Conservation (phyloP, 768 basidiomycete genomes). For the Crassisporium funariophilum region DNA sequence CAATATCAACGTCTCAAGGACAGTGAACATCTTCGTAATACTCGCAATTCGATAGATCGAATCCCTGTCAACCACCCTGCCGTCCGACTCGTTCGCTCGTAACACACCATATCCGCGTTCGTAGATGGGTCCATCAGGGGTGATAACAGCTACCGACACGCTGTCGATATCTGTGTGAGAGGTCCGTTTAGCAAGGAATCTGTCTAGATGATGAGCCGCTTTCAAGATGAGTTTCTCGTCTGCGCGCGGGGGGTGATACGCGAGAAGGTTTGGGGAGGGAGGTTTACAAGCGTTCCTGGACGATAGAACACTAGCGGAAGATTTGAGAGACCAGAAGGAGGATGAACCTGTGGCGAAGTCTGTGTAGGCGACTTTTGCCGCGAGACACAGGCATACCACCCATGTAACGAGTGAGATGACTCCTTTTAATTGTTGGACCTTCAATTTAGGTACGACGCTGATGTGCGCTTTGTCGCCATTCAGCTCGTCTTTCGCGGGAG, state of each 20-base stretch:
- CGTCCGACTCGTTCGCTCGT: constrained; percentile 45
- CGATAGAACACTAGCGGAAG: not conserved
- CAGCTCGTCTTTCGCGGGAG: too few relatives aligned
- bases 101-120: constrained; percentile 45
- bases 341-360: not conserved
- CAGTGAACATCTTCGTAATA: constrained; percentile 53
- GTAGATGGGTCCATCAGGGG: constrained; percentile 46
- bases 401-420: too few relatives aligned
- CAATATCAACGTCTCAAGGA: constrained; percentile 49
- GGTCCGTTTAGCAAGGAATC: constrained; percentile 28
- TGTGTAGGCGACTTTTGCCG: too few relatives aligned
- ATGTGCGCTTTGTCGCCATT: too few relatives aligned
- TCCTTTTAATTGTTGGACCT: too few relatives aligned
- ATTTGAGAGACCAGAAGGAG: not conserved
- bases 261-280: constrained; percentile 30
- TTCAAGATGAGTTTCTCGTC: constrained; percentile 21
- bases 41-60: constrained; percentile 56
- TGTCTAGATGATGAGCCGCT: constrained; percentile 26
- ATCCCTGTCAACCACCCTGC: constrained; percentile 35
- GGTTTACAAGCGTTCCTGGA: constrained; percentile 15
- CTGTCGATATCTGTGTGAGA: constrained; percentile 46
- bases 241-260: constrained; percentile 25
- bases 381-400: too few relatives aligned
- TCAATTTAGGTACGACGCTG: too few relatives aligned
- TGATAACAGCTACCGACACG: constrained; percentile 51